Percentiles rank a stretch among this genome's conserved stretches.
Conservation (phyloP, 148 eudicot genomes). For the Vaccinium darrowii region DNA sequence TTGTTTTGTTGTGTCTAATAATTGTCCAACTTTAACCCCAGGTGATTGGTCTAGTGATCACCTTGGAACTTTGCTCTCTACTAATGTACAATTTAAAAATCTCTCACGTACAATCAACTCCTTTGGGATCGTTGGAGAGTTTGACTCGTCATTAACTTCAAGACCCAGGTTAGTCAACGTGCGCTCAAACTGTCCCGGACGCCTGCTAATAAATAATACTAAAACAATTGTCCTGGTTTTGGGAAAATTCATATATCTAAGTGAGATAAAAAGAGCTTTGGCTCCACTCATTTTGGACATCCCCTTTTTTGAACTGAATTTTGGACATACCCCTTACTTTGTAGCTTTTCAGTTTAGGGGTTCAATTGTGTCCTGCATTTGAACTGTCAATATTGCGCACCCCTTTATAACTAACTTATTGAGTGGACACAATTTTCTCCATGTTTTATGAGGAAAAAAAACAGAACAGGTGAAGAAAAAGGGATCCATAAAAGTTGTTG, state of each 20-base stretch:
- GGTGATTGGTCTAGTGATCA: too few species aligned
- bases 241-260: background rate
- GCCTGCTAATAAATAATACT: too few species aligned
- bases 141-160: too few species aligned
- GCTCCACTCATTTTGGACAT: background rate
- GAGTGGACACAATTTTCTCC: background rate
- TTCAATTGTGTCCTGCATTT: background rate
- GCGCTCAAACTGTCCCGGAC: too few species aligned
- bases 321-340: background rate
- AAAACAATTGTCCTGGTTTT: background rate
- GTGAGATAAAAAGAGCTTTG: background rate
- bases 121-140: too few species aligned
- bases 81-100: too few species aligned
- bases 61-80: too few species aligned
- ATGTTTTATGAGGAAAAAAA: too few species aligned
- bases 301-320: background rate
- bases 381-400: background rate
- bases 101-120: too few species aligned
- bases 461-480: background rate
- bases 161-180: too few species aligned
- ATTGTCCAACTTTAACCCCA: too few species aligned
- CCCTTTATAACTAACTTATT: background rate
- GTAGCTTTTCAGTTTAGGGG: background rate
- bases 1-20: background rate
- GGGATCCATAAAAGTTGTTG: background rate